These are phyloP conservation scores for Oryza officinalis DNA, from an alignment of 176 grass and related monocot species.

Conservation along the genomic window DNA sequence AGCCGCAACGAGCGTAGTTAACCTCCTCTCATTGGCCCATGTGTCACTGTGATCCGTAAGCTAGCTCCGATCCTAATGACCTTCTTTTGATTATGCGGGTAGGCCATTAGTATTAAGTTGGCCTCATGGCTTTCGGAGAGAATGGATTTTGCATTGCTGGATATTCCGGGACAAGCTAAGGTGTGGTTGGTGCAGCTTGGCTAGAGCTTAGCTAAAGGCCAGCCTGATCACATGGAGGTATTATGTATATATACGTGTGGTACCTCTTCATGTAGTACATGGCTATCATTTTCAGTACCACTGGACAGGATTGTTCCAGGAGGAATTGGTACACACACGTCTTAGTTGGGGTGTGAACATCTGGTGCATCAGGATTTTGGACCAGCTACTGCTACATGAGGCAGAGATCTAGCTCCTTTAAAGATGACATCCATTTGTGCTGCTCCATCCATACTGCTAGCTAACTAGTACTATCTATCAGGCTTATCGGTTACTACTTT, in stretches of 20 bases:
- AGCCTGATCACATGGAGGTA: not conserved
- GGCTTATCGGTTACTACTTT: not conserved
- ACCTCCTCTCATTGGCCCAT: not conserved
- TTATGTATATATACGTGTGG: not conserved
- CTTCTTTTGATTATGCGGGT: not conserved
- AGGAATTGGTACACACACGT: conserved; percentile 3
- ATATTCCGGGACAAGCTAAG: conserved; percentile 15
- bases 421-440: not conserved
- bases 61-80: not conserved
- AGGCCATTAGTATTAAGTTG: not conserved
- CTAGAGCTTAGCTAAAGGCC: not conserved
- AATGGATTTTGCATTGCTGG: not conserved
- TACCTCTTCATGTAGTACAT: not conserved
- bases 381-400: conserved; percentile 15
- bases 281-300: conserved; percentile 18
- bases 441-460: not conserved
- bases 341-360: conserved; percentile 24
- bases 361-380: not conserved
- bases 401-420: not conserved
- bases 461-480: not conserved
- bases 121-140: not conserved
- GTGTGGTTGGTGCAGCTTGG: not conserved
- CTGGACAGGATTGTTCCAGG: not conserved
- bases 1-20: not conserved
- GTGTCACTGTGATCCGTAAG: not conserved